These are phyloP conservation scores for Trametes cubensis DNA, from an alignment of 768 basidiomycete genomes.

Conservation along the genomic window DNA sequence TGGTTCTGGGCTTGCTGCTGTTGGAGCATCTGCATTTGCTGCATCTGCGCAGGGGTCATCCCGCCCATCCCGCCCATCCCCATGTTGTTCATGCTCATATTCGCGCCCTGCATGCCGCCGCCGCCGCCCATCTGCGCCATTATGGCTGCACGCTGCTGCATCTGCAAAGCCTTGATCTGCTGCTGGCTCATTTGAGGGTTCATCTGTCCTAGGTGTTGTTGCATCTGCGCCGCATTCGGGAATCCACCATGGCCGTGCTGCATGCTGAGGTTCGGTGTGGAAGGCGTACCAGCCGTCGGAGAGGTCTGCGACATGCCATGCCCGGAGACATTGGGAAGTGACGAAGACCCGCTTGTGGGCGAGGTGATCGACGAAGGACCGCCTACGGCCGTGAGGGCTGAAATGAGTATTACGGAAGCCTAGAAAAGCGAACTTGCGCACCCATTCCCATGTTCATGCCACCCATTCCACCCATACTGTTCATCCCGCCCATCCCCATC, in stretches of 20 bases:
- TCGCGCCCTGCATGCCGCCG: constrained; percentile 26
- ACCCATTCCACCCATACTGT: constrained; percentile 15
- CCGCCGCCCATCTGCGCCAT: constrained; percentile 18
- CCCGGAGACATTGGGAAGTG: constrained; percentile 16
- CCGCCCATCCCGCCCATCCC: constrained; percentile 12
- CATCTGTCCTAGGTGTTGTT: constrained; percentile 37
- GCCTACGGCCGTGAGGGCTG: background rate
- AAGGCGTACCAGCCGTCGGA: constrained; percentile 3
- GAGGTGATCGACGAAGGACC: constrained; percentile 6
- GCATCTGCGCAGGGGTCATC: constrained; percentile 29
- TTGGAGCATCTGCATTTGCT: constrained; percentile 31
- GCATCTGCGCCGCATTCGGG: constrained; percentile 25
- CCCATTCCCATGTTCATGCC: constrained; percentile 22
- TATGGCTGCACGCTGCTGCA: constrained; percentile 35
- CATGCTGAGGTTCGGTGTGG: constrained; percentile 11
- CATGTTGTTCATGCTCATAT: constrained; percentile 8
- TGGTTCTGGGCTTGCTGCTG: constrained; percentile 13
- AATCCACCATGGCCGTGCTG: constrained; percentile 9
- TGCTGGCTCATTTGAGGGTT: constrained; percentile 32
- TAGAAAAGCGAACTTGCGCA: background rate
- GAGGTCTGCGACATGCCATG: constrained; percentile 13
- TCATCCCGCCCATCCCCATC: constrained; percentile 30
- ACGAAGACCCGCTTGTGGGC: constrained; percentile 12
- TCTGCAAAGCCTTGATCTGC: constrained; percentile 30
- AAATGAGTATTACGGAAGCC: background rate